These are phyloP conservation scores for Pseudogymnoascus sp. DNA, from an alignment of 2,329 filamentous ascomycete genomes.

Conservation along the genomic window DNA sequence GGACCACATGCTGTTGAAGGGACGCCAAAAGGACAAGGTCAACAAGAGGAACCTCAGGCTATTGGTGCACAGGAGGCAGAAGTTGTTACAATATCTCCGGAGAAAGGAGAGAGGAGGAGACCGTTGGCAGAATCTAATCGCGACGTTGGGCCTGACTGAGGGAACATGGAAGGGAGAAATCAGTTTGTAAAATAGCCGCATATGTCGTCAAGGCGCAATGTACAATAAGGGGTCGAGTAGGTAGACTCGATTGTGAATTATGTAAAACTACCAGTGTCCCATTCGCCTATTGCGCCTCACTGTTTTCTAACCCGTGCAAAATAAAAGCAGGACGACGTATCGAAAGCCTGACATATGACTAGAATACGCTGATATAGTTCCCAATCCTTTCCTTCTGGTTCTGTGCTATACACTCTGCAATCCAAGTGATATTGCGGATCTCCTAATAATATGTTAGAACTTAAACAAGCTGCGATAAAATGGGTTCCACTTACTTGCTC, in stretches of 20 bases:
- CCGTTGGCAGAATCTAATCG: slow-evolving; percentile 78
- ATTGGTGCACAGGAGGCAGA: slow-evolving; percentile 83
- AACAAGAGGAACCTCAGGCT: slow-evolving; percentile 86
- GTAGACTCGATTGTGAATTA: slow-evolving; percentile 7
- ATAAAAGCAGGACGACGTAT: slow-evolving; percentile 2
- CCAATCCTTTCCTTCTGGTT: slow-evolving; percentile 98
- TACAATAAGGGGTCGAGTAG: slow-evolving; percentile 18
- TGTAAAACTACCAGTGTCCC: slow-evolving; percentile 6
- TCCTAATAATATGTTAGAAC: slow-evolving; percentile 52
- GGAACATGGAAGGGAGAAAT: slow-evolving; percentile 91
- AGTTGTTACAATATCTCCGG: slow-evolving; percentile 77
- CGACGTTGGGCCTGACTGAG: slow-evolving; percentile 76
- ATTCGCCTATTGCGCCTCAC: slow-evolving; percentile 6
- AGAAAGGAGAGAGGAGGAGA: slow-evolving; percentile 84
- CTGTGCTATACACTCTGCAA: slow-evolving; percentile 97
- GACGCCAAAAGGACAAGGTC: slow-evolving; percentile 77
- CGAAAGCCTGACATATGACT: slow-evolving; percentile 22
- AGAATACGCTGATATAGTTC: slow-evolving; percentile 98
- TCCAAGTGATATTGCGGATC: slow-evolving; percentile 99
- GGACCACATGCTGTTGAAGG: slow-evolving; percentile 57
- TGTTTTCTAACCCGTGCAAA: slow-evolving; percentile 5
- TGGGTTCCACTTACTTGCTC: slow-evolving; percentile 66
- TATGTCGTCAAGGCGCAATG: slow-evolving; percentile 18
- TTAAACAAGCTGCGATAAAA: slow-evolving; percentile 8
- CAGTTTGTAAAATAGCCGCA: slow-evolving; percentile 45